Evolutionary conservation across 225 moss, liverwort and hornwort genomes (phyloP), one percentile per base, ranked within the genome.

Genomic region (Ulota crispa): DNA sequence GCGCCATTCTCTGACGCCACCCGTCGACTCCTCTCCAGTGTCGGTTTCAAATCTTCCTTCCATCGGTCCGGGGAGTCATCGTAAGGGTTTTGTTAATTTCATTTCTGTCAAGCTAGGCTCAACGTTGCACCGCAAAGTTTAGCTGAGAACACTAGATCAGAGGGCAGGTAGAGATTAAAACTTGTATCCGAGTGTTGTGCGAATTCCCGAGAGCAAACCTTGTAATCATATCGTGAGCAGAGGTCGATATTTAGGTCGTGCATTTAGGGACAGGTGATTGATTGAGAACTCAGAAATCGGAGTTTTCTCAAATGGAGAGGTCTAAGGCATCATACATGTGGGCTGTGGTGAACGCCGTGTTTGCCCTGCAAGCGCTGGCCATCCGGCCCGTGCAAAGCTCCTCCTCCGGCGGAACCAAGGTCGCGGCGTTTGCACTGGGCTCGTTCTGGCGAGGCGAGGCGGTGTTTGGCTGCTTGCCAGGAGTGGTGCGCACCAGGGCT

Each of bases 361-460:
- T 65, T 6, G 57, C 47, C n/a, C 8, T 82, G 0, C 83, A 84
- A 74, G 77, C 55, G 50, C 26, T 75, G 27, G 89, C 79, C 12
- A 41, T 78, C 45, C 71, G 83, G 13, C 68, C 80, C 9, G 75
- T 21, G 79, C 62, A 26, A 12, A 31, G 52, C 37, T 11, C 13
- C 39, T 4, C 54, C 54, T 66, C 80, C 10, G 61, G 50, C 6
- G 70, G 6, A 8, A 80, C 72, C 0, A 45, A 52, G 7, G 39
- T 72, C 4, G 91, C 94, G 20, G 89, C 85, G 16, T 94, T 97
- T 66, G 95, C 95, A 6, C 81, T 97, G 75, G 95, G 95, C 36
- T 92, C 89, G 10, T 97, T 97, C 54, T 97, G 97, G 97, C 93
- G 94, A 28, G 92, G 86, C 34, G 97, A 95, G 83, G 95, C 94